Percentiles rank a stretch among this genome's conserved stretches.
Evolutionary conservation across 1,139 yeast genomes (phyloP).

Genomic region (Saccharomyces uvarum): DNA sequence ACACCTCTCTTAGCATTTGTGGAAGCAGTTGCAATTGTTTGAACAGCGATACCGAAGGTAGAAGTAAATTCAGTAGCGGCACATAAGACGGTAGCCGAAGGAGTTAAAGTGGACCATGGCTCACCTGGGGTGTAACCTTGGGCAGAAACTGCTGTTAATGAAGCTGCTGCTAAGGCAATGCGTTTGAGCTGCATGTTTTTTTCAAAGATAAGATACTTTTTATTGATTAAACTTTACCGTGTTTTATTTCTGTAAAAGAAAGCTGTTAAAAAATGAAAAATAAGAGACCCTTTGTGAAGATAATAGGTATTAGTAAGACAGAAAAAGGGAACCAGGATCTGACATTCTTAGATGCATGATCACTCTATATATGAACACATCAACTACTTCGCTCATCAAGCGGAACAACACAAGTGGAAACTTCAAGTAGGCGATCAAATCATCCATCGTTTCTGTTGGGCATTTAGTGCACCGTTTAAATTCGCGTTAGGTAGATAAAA

Average conservation of each 20-base stretch:
- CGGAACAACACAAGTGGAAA: neutral
- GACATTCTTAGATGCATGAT: too few relatives aligned
- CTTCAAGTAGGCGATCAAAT: neutral
- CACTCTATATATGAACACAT: too few relatives aligned
- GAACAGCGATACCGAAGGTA: neutral
- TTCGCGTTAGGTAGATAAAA: neutral
- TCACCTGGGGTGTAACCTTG: neutral
- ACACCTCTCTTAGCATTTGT: neutral
- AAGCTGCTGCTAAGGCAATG: neutral
- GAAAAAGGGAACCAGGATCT: neutral
- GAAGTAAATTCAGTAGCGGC: neutral
- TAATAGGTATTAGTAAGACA: too few relatives aligned
- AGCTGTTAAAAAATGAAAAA: neutral
- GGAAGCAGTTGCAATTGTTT: neutral
- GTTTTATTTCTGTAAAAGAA: neutral
- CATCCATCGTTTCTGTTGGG: neutral
- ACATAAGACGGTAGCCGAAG: neutral
- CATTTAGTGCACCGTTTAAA: neutral
- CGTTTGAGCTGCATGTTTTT: neutral
- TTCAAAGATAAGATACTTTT: neutral
- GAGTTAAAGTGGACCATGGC: slow-evolving; percentile 2
- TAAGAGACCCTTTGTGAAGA: neutral
- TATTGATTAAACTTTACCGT: neutral
- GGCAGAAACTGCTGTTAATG: neutral
- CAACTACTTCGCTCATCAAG: too few relatives aligned